phyloP scores from a whole-genome alignment of 208 protist species.

The Tritrichomonas foetus region DNA sequence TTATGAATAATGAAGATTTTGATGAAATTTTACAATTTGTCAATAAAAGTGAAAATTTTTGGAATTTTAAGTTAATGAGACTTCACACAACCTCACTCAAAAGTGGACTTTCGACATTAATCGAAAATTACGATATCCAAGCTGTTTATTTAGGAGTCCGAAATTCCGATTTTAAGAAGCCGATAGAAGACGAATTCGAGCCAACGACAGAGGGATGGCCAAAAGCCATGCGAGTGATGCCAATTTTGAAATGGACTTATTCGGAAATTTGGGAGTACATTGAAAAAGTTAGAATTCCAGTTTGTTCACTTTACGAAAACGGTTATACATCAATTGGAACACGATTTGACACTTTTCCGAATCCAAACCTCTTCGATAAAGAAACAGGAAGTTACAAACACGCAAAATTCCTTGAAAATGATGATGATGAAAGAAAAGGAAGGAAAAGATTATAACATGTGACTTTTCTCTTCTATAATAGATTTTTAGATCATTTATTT shows the following conservation, averaged over 20 bases:
- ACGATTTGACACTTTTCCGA: background rate
- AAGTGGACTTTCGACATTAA: background rate
- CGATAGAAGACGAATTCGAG: background rate
- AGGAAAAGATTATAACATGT: too few relatives aligned
- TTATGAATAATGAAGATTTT: background rate
- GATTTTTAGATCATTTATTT: too few relatives aligned
- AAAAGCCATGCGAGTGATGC: background rate
- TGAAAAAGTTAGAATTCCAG: background rate
- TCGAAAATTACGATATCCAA: background rate
- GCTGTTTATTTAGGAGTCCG: background rate
- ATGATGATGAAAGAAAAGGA: background rate
- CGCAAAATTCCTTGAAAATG: background rate
- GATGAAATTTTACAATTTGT: background rate
- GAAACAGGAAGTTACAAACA: background rate
- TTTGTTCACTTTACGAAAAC: background rate
- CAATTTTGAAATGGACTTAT: conserved; percentile 11
- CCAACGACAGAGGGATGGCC: background rate
- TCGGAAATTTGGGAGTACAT: conserved; percentile 26
- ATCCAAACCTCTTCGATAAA: background rate
- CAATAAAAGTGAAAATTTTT: background rate
- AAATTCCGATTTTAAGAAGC: background rate
- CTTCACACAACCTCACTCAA: background rate
- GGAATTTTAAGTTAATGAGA: background rate
- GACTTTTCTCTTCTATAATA: too few relatives aligned
- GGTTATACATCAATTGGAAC: conserved; percentile 18